Conservation (phyloP, 768 basidiomycete genomes). For the Suillus spraguei region DNA sequence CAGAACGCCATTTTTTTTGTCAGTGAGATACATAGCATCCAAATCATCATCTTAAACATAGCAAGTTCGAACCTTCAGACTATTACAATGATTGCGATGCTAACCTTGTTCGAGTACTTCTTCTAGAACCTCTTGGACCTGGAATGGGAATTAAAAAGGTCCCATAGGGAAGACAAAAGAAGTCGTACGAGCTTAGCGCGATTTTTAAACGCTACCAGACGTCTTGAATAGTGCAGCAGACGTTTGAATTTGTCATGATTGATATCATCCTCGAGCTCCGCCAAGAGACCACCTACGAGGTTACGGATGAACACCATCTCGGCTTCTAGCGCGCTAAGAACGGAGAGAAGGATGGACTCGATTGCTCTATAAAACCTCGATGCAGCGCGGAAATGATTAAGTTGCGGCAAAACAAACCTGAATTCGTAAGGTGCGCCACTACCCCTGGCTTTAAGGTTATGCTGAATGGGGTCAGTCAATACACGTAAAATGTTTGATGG, state of each 20-base stretch:
- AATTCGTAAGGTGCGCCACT: constrained; percentile 85
- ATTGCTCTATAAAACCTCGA: constrained; percentile 65
- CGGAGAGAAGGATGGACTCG: constrained; percentile 90
- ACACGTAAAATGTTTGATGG: constrained; percentile 8
- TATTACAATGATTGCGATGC: constrained; percentile 12
- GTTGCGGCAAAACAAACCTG: constrained; percentile 48
- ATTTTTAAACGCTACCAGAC: constrained; percentile 87
- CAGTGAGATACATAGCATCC: constrained; percentile 92
- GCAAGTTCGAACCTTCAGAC: constrained; percentile 4
- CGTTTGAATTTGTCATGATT: constrained; percentile 94
- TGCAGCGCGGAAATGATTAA: constrained; percentile 12
- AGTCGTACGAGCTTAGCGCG: constrained; percentile 74
- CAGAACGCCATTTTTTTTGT: constrained; percentile 66
- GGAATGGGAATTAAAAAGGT: constrained; percentile 17
- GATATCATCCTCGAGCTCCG: constrained; percentile 94
- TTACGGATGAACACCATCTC: constrained; percentile 95
- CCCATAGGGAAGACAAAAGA: not conserved
- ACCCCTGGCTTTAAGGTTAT: constrained; percentile 77
- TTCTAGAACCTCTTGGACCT: constrained; percentile 90
- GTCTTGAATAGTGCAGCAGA: constrained; percentile 88
- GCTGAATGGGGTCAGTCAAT: constrained; percentile 45
- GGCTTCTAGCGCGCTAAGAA: constrained; percentile 90
- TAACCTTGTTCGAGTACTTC: constrained; percentile 90
- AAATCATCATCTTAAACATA: constrained; percentile 80
- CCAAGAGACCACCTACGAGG: constrained; percentile 85